Evolutionary conservation across 106 monocot species (phyloP).

Genomic region (Dendrobium officinale): DNA sequence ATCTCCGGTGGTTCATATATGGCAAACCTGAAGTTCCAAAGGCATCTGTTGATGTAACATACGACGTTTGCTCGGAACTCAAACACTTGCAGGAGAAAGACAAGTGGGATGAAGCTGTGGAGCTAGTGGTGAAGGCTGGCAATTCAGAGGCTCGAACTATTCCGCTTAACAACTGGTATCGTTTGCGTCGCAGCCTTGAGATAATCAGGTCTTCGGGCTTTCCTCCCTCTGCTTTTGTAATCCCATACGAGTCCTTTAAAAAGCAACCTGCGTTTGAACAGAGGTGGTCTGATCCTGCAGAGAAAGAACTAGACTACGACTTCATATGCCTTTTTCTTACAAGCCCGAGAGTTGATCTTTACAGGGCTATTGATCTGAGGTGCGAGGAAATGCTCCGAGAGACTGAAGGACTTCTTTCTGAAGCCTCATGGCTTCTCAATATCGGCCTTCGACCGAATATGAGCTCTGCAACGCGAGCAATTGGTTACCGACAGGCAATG

Average conservation of each 20-base stretch:
- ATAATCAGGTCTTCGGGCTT: conserved; percentile 61
- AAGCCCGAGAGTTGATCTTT: conserved; percentile 52
- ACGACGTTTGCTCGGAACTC: conserved; percentile 41
- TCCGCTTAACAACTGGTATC: conserved; percentile 76
- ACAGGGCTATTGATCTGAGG: conserved; percentile 75
- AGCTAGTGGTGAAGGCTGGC: conserved; percentile 58
- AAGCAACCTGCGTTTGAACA: conserved; percentile 5
- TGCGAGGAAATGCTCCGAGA: conserved; percentile 86
- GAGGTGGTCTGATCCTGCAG: neutral
- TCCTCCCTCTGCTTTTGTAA: conserved; percentile 61
- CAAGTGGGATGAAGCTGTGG: conserved; percentile 71
- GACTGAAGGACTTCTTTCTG: conserved; percentile 54
- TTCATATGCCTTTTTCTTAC: conserved; percentile 84
- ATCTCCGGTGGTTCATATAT: conserved; percentile 85
- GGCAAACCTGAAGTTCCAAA: conserved; percentile 83
- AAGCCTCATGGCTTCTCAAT: conserved; percentile 92
- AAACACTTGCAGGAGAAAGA: conserved; percentile 35
- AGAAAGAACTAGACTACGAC: conserved; percentile 59
- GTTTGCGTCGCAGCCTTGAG: conserved; percentile 72
- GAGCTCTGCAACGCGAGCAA: conserved; percentile 82
- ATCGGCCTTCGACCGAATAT: conserved; percentile 52
- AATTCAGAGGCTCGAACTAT: conserved; percentile 51
- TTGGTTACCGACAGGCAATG: conserved; percentile 93
- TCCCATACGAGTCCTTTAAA: conserved; percentile 66
- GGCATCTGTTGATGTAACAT: conserved; percentile 28